Base-by-base conservation (phyloP, 179 eudicot species). In the Spinacia oleracea region DNA sequence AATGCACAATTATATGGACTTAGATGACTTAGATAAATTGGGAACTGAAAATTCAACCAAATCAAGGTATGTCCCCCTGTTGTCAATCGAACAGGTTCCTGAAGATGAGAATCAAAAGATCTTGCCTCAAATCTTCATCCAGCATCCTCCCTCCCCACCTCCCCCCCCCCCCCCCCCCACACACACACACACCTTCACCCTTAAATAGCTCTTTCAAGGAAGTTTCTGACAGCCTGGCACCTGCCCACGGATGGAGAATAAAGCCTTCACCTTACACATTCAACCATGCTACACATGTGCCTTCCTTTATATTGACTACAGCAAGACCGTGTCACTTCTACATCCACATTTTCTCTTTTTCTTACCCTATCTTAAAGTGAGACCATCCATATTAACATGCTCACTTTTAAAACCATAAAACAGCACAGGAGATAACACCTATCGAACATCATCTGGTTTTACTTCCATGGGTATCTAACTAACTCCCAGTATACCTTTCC, bases 61-160 rank as follows among this genome's bases (percentile, higher is more conserved):
- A 69, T 32, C 66, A 66, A 45, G 56, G 23, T 25, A 53, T 27
- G 69, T 67, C 73, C 73, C 43, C 73, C 50, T 5, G 23, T 43
- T 43, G 25, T 35, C 25, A 66, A 21, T 20, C 35, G 45, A 23
- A 23, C 5, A 45, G 35, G 55, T 32, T 21, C 27, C 3, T 9
- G 5, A n/a, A 25, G 16, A 68, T 42, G 50, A 67, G 16, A 67
- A 27, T 38, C 1, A 16, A 9, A 67, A 1, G 27, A 0, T n/a
- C 18, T 20, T 67, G 48, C 51, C 29, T 20, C 51, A 42, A 4
- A 42, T 20, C 51, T 64, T 51, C 50, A 38, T 42, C 48, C 11
- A 43, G 10, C 48, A 1, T 10, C 18, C 51, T 2, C 18, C 20
- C 32, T 15, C 72, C 18, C 11, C 72, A 31, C 23, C 34, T 27